Evolutionary conservation across 1,284 basidiomycete species (phyloP), one percentile per base, ranked within the genome.

Genomic region (Irpex sp.): DNA sequence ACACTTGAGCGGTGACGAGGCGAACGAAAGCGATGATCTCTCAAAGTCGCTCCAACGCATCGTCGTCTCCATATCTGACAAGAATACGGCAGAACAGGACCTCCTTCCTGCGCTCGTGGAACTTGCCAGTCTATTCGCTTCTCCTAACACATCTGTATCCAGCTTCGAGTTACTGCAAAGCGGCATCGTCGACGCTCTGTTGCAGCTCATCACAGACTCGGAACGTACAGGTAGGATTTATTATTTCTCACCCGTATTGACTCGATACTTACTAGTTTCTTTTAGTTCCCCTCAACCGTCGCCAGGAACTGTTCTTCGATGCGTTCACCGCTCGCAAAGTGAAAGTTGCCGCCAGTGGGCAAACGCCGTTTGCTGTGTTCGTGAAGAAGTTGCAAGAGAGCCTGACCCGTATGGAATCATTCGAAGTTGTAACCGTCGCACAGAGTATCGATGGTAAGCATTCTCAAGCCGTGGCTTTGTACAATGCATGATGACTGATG

Each of bases 131-230:
- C 81, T 95, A 53, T 97, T 99, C 73, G 80, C 88, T 1, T 88
- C 88, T n/a, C 82, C 84, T 36, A 83, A 87, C 68, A 85, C 83
- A 3, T 91, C 94, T 8, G 87, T 98, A 9, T 98, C 96, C 0
- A 97, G 95, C 75, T 99, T 98, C 68, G 97, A 99, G 78, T 77
- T 99, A 49, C 79, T 98, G 61, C 92, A 97, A 71, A 97, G 94
- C 70, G 97, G 96, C 2, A 83, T 98, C 0, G 90, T 98, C 1
- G 95, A 97, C 67, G 89, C 89, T 2, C 75, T 99, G 50, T 83
- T 98, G 60, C 84, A 85, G 55, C 95, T 95, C 76, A 87, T 94
- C 4, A 92, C 91, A 2, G 87, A 89, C 64, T 78, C 83, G 53
- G 83, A 84, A 6, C 80, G 83, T 53, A 76, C 77, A 54, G 79